phyloP scores from a whole-genome alignment of 495 filamentous ascomycete genomes.

The Podospora comata region DNA sequence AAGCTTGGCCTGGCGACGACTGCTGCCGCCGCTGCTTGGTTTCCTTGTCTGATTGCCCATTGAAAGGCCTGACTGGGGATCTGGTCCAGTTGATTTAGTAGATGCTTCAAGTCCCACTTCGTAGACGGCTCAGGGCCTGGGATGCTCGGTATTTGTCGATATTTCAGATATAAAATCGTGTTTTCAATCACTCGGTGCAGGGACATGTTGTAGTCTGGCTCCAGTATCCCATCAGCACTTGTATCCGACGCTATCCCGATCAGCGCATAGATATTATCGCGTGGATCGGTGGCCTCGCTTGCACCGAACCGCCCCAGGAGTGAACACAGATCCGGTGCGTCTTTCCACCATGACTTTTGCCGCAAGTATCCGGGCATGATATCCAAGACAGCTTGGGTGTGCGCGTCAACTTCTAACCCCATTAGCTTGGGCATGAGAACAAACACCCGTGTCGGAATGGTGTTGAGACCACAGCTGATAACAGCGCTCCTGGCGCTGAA shows the following conservation, averaged over 20 bases:
- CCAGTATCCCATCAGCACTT: not conserved
- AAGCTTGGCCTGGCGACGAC: not conserved
- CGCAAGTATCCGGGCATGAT: conserved; percentile 34
- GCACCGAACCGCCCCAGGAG: conserved; percentile 30
- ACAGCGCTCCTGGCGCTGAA: conserved; percentile 13
- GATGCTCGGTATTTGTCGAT: not conserved
- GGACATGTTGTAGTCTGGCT: conserved; percentile 2
- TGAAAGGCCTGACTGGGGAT: not conserved
- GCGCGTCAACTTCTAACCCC: not conserved
- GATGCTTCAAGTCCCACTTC: not conserved
- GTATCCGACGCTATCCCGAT: conserved; percentile 31
- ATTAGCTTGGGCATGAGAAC: conserved; percentile 27
- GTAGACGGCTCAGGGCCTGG: not conserved
- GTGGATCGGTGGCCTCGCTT: conserved; percentile 31
- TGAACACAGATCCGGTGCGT: conserved; percentile 27
- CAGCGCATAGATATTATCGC: conserved; percentile 39
- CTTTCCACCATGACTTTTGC: conserved; percentile 31
- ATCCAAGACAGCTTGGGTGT: conserved; percentile 36
- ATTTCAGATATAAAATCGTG: not conserved
- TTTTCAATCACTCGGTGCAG: not conserved
- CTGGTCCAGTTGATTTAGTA: not conserved
- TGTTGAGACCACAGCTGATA: conserved; percentile 27
- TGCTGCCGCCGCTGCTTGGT: not conserved
- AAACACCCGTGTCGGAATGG: conserved; percentile 30
- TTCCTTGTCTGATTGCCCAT: not conserved